These are phyloP conservation scores for Ustilago shanxiensis DNA, from an alignment of 1,284 basidiomycete genomes.

Conservation along the genomic window DNA sequence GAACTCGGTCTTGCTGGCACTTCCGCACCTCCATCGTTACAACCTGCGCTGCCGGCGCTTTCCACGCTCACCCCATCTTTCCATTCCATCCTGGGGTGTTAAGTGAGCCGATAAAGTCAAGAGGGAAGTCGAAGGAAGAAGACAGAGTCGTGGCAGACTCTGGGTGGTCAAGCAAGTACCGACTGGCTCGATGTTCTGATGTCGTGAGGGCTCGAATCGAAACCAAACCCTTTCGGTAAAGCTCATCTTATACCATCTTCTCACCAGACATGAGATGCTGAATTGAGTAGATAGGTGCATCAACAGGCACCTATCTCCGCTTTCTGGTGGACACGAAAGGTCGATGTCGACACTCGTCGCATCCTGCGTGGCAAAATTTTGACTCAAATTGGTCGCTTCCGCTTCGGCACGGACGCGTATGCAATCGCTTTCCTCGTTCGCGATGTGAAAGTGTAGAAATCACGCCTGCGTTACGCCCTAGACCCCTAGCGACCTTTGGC, in stretches of 20 bases:
- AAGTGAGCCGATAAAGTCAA: not conserved
- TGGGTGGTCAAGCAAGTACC: not conserved
- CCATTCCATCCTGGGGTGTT: conserved; percentile 13
- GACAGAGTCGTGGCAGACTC: not conserved
- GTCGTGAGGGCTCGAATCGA: not conserved
- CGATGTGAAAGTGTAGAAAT: not conserved
- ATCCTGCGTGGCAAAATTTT: not conserved
- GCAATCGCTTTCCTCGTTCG: not conserved
- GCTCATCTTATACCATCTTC: not conserved
- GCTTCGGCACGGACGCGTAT: not conserved
- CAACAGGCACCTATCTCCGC: not conserved
- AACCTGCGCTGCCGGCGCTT: not conserved
- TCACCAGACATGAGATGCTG: not conserved
- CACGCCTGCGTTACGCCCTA: conserved; percentile 10
- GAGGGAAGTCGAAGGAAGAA: no score
- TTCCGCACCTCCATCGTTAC: not conserved
- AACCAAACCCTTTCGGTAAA: not conserved
- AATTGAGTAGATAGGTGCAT: conserved; percentile 1
- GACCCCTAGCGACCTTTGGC: conserved; percentile 6
- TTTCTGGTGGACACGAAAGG: not conserved
- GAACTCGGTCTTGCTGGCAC: conserved; percentile 19
- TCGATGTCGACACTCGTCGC: conserved; percentile 3
- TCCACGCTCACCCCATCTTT: not conserved
- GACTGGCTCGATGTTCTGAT: not conserved
- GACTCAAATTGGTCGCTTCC: not conserved